A percentile compares a stretch with the other conserved stretches of the same genome.
Conservation (phyloP, 83 land plant species). For the Thuja plicata region DNA sequence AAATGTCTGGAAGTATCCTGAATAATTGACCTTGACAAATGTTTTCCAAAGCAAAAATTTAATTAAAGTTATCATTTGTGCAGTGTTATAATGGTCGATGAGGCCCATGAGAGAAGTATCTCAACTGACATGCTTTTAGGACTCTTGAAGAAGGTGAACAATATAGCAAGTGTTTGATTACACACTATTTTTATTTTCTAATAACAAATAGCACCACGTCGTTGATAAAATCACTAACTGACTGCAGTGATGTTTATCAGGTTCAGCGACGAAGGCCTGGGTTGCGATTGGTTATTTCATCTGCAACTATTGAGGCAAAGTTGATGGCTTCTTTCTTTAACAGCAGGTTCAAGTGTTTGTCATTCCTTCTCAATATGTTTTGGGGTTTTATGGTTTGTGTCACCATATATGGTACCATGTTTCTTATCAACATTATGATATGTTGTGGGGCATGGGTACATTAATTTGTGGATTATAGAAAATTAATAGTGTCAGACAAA, state of each 20-base stretch:
- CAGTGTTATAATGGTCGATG: slow-evolving; percentile 98
- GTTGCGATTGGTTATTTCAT: slow-evolving; percentile 80
- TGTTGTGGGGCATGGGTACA: background rate
- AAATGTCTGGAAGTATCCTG: background rate
- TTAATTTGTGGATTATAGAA: background rate
- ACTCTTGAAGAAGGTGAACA: slow-evolving; percentile 80
- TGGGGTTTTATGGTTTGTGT: background rate
- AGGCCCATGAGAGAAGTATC: slow-evolving; percentile 92
- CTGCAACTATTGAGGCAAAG: slow-evolving; percentile 94
- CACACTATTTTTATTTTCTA: background rate
- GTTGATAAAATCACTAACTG: background rate
- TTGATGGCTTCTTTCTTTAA: slow-evolving; percentile 67
- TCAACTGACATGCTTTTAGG: slow-evolving; percentile 89
- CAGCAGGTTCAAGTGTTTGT: slow-evolving; percentile 34
- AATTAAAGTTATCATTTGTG: background rate
- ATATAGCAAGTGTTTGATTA: background rate
- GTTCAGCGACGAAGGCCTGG: slow-evolving; percentile 83
- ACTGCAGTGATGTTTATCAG: slow-evolving; percentile 27
- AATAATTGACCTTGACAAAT: background rate
- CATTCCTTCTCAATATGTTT: background rate
- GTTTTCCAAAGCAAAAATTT: background rate
- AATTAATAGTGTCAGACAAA: background rate
- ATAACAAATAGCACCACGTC: background rate
- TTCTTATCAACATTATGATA: background rate
- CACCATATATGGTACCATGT: background rate